Conservation (phyloP, 495 filamentous ascomycete species). For the Tuber microsphaerosporum region DNA sequence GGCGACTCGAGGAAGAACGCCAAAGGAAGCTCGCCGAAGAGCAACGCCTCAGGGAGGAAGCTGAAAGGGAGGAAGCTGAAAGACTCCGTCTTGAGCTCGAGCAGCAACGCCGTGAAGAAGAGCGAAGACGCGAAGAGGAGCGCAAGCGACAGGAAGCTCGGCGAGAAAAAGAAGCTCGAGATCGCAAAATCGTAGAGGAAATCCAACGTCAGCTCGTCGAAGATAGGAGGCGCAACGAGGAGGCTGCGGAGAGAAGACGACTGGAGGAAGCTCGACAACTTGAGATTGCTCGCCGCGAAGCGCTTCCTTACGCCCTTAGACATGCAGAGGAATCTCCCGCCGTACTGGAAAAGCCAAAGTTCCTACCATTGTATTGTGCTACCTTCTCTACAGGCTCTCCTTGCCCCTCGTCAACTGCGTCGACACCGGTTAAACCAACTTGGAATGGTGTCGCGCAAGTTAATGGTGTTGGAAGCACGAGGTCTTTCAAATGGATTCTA, state of each 20-base stretch:
- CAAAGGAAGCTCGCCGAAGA: conserved; percentile 35
- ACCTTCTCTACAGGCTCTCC: conserved; percentile 18
- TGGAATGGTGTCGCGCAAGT: conserved; percentile 14
- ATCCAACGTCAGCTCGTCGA: conserved; percentile 34
- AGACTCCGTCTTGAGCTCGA: conserved; percentile 31
- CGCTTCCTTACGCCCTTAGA: conserved; percentile 37
- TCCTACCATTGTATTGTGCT: conserved; percentile 34
- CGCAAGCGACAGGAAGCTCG: conserved; percentile 26
- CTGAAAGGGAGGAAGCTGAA: conserved; percentile 32
- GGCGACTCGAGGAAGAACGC: conserved; percentile 23
- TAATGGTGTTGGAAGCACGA: conserved; percentile 20
- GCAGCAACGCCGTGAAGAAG: conserved; percentile 29
- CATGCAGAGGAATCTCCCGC: conserved; percentile 17
- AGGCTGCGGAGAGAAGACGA: conserved; percentile 14
- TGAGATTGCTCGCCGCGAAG: conserved; percentile 29
- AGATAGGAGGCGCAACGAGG: conserved; percentile 25
- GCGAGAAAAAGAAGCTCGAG: conserved; percentile 29
- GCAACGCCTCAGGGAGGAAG: conserved; percentile 32
- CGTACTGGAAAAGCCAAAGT: conserved; percentile 14
- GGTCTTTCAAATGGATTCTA: conserved; percentile 32
- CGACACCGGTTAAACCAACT: conserved; percentile 16
- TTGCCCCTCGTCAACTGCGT: conserved; percentile 3
- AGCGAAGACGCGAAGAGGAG: conserved; percentile 33
- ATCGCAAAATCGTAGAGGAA: conserved; percentile 30
- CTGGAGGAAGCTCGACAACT: conserved; percentile 20